Conservation (phyloP, 768 basidiomycete genomes). For the Macrolepiota dolichaula region DNA sequence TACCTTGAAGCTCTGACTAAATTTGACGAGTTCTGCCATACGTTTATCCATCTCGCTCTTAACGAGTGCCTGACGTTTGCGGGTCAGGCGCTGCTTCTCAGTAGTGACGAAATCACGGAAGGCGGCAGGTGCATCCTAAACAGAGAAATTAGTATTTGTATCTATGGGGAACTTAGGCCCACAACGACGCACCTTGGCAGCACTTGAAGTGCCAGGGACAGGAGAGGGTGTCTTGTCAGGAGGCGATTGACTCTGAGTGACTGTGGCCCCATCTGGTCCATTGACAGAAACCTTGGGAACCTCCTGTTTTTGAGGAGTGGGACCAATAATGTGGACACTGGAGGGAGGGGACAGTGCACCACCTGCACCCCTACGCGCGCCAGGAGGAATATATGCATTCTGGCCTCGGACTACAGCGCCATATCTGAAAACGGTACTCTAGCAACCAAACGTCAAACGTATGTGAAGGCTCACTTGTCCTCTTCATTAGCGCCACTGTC, state of each 20-base stretch:
- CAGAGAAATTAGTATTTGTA: slow-evolving; percentile 9
- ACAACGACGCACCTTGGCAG: slow-evolving; percentile 44
- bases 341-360: slow-evolving; percentile 24
- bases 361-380: slow-evolving; percentile 57
- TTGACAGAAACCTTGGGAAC: slow-evolving; percentile 76
- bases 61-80: slow-evolving; percentile 84
- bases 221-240: slow-evolving; percentile 67
- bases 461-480: slow-evolving; percentile 69
- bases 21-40: slow-evolving; percentile 89
- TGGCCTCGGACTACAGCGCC: slow-evolving; percentile 86
- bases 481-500: slow-evolving; percentile 87
- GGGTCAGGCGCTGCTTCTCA: slow-evolving; percentile 86
- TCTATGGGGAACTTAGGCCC: not conserved
- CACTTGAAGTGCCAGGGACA: slow-evolving; percentile 38
- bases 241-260: slow-evolving; percentile 38
- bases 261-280: slow-evolving; percentile 66
- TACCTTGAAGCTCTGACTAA: slow-evolving; percentile 94
- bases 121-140: slow-evolving; percentile 52
- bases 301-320: slow-evolving; percentile 36
- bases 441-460: slow-evolving; percentile 19
- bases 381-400: slow-evolving; percentile 93
- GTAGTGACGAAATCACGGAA: slow-evolving; percentile 92
- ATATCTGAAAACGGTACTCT: slow-evolving; percentile 51
- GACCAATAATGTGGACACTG: slow-evolving; percentile 9
- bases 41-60: slow-evolving; percentile 95